A percentile compares a stretch with the other conserved stretches of the same genome.
These are phyloP conservation scores for Leccinellum luteum DNA, from an alignment of 768 basidiomycete species.

Conservation along the genomic window DNA sequence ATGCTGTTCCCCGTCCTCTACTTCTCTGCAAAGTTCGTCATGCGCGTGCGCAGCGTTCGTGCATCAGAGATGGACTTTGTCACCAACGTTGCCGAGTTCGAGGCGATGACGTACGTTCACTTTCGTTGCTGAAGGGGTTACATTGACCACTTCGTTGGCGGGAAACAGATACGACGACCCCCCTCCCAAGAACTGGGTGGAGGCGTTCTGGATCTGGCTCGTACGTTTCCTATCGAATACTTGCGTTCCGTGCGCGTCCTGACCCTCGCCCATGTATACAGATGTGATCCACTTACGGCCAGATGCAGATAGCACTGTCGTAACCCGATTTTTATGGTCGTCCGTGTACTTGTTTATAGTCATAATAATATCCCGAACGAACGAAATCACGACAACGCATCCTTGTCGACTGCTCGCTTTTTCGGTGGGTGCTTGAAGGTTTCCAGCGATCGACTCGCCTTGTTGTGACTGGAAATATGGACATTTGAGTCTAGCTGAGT, in stretches of 20 bases:
- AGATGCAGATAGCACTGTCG: neutral
- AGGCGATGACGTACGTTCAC: slow-evolving; percentile 25
- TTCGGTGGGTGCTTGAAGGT: neutral
- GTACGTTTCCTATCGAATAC: slow-evolving; percentile 9
- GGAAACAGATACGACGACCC: slow-evolving; percentile 27
- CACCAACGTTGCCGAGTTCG: slow-evolving; percentile 25
- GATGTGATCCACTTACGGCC: slow-evolving; percentile 1
- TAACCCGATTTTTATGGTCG: neutral
- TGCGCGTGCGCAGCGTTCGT: slow-evolving; percentile 5
- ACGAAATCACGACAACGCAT: neutral
- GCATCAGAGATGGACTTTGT: slow-evolving; percentile 29
- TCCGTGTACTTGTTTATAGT: neutral
- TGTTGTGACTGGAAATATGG: neutral
- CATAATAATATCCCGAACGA: neutral
- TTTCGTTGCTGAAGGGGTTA: neutral
- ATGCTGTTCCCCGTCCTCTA: slow-evolving; percentile 48
- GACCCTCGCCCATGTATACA: neutral
- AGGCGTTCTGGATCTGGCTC: slow-evolving; percentile 30
- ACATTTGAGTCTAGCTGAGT: neutral
- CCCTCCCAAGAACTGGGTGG: slow-evolving; percentile 22
- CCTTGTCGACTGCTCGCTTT: neutral
- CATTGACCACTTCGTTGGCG: neutral
- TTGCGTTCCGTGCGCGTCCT: neutral
- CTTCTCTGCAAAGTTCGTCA: slow-evolving; percentile 23
- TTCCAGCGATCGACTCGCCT: neutral